Evolutionary conservation across 2,329 filamentous ascomycete species (phyloP), one percentile per base, ranked within the genome.

Genomic region (Raffaelea albimanens): DNA sequence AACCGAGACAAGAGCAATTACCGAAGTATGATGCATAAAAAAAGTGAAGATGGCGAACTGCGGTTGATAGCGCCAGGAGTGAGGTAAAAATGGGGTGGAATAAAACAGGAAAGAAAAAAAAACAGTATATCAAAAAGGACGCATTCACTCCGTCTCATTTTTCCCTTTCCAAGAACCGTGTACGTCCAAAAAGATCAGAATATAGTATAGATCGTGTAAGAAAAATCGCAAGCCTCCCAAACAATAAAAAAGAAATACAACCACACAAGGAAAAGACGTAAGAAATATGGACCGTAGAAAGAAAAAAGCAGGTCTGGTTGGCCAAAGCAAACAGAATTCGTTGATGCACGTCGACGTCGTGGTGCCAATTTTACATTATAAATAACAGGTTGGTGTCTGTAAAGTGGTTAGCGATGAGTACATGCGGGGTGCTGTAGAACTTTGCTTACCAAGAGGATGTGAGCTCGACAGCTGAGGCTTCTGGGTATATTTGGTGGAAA

Each of bases 401-500:
- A 16, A 40, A 47, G 48, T 53, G 58, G 54, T 55, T 43, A 50
- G 53, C 50, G 54, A 57, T 38, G 55, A 53, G 42, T n/a, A n/a
- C n/a, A n/a, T n/a, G n/a, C n/a, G n/a, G n/a, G n/a, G n/a, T n/a
- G n/a, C n/a, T n/a, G n/a, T n/a, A n/a, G n/a, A n/a, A n/a, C n/a
- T n/a, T n/a, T n/a, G n/a, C 82, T 71, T 82, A 96, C 91, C 88
- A 64, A 98, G 72, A 48, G 93, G 93, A 67, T 98, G 93, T 67
- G 90, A 96, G 71, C 89, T 94, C 61, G 90, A 97, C 57, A 98
- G 72, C 72, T 98, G 93, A 49, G 93, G 93, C 72, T 95, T 95
- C 71, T 98, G 93, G 11, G 77, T 77, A 64, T 98, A 98, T 62
- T 91, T 91, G 44, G 79, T 81, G 52, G 87, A 71, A 53, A 98